Base-by-base conservation (phyloP, 2,329 filamentous ascomycete species). In the Claviceps sp. region DNA sequence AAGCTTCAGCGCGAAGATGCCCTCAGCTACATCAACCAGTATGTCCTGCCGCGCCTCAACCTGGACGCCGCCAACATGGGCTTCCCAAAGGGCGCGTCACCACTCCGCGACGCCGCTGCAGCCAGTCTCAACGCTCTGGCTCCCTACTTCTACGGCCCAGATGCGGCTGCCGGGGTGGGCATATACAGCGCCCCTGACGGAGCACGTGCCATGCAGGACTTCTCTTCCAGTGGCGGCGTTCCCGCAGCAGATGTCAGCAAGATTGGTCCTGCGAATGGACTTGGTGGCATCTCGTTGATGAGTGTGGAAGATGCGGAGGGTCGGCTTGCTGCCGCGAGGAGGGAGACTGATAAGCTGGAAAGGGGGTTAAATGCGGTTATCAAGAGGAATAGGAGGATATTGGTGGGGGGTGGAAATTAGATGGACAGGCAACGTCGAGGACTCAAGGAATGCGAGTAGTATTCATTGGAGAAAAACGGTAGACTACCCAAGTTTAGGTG, bases 1-100 rank as follows among this genome's bases (percentile, higher is more conserved):
- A 84, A 84, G 68, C 79, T 84, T 57, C 80, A 82, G 63, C 76
- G 80, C 13, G 80, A 84, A 58, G 81, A 84, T 60, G 80, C 80
- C 0, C 75, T 85, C 42, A 77, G 75, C 63, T 84, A 83, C 65
- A 83, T 85, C 65, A 84, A 85, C 63, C 81, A 85, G 64, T 82
- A 81, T 57, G 78, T 85, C 2, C 69, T 84, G 38, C 81, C 81
- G 17, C 74, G 76, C 4, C 70, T 81, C 16, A 79, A 78, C 57
- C 68, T 79, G 2, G 74, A 74, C 41, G 71, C 70, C 30, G 70
- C 71, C 52, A 75, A 74, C 54, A 66, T 72, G 60, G 67, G 67
- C 5, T 62, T 65, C 24, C 61, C 68, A 11, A 72, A 70, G 56
- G 66, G 65, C 5, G 59, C 65, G 0, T 61, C 66, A 0, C 62